Evolutionary conservation across 352 stramenopile species (phyloP), one percentile per base, ranked within the genome.

Genomic region (Blastocystis sp.): DNA sequence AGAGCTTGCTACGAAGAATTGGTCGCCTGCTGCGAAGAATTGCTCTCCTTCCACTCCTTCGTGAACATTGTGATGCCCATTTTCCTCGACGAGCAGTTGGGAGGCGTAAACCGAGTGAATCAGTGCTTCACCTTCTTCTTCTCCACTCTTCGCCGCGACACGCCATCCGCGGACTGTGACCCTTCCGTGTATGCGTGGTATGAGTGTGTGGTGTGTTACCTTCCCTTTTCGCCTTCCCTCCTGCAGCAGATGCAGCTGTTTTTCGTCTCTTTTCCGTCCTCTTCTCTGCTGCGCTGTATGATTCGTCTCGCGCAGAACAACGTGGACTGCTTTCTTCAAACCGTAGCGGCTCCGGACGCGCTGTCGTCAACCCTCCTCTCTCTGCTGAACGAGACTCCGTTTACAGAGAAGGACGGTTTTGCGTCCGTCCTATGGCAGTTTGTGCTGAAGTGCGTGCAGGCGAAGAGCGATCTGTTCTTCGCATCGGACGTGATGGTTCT

Each of bases 401-500:
- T 13, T 41, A 19, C n/a, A 1, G 0, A 24, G 10, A 16, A 74
- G 24, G 31, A 74, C 29, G 24, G 19, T 12, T 74, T 74, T 74
- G 63, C 31, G n/a, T 61, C n/a, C 24, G 51, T 63, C 9, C 24
- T 51, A 16, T 85, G 74, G 74, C 59, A 62, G 35, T 85, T 85
- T 33, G 24, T 85, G 13, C n/a, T 55, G 12, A 39, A 85, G 21
- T 55, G 51, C 50, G 26, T 85, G 50, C 29, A 41, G 16, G 35
- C 59, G 29, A 63, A 85, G 31, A 24, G 39, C 1, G 41, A 67
- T 29, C 26, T 85, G 16, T n/a, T 85, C 21, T 85, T 60, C 55
- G 74, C 60, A 50, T 67, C 41, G 31, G 74, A 85, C 37, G 51
- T 35, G 31, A 85, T 85, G 74, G 74, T 85, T 21, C 50, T 85